These are phyloP conservation scores for Mortierella sp. DNA, from an alignment of 371 early-diverging fungal species.

Conservation along the genomic window DNA sequence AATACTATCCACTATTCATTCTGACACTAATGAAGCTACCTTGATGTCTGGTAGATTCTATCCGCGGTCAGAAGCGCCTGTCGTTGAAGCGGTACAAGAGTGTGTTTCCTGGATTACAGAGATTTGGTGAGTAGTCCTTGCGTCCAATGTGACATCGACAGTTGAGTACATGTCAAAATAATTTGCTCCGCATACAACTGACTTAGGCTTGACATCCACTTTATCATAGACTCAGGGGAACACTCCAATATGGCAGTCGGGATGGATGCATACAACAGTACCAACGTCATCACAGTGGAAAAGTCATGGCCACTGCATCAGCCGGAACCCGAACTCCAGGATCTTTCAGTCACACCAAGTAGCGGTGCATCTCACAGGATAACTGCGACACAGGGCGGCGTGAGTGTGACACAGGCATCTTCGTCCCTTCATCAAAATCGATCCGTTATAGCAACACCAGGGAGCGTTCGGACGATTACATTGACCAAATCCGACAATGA, in stretches of 20 bases:
- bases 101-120: conserved; percentile 25
- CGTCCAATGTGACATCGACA: neutral
- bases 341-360: conserved; percentile 25
- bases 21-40: neutral
- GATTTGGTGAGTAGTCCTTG: neutral
- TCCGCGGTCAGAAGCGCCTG: conserved; percentile 18
- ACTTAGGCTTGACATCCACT: neutral
- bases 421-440: neutral
- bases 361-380: neutral
- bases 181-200: conserved; percentile 2
- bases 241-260: conserved; percentile 18
- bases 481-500: neutral
- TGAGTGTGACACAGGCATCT: neutral
- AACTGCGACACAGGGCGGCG: neutral
- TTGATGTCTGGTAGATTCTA: conserved; percentile 16
- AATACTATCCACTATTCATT: no score
- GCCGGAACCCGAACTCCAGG: conserved; percentile 28
- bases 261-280: conserved; percentile 28
- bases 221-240: conserved; percentile 10
- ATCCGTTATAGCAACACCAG: neutral
- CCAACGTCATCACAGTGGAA: conserved; percentile 18
- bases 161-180: neutral
- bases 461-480: neutral
- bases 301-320: conserved; percentile 22
- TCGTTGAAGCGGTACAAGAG: conserved; percentile 33